These are phyloP conservation scores for Starmera pachycereana DNA, from an alignment of 805 yeast species.

Conservation along the genomic window DNA sequence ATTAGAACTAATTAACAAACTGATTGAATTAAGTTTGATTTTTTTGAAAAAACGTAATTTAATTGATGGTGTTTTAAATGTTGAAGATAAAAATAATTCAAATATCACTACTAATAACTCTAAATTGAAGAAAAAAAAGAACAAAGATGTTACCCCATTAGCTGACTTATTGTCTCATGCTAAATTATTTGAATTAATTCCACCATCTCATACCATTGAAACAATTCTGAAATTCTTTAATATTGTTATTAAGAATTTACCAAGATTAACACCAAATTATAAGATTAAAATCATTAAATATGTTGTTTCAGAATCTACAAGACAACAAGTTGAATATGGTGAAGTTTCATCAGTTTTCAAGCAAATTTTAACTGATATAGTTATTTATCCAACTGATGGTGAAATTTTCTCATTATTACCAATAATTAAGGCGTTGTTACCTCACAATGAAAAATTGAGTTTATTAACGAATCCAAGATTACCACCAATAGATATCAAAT, in stretches of 20 bases:
- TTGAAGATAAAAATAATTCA: conserved; percentile 26
- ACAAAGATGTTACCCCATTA: conserved; percentile 35
- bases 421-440: conserved; percentile 44
- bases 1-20: conserved; percentile 39
- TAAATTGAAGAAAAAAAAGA: conserved; percentile 33
- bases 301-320: conserved; percentile 27
- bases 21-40: conserved; percentile 46
- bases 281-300: conserved; percentile 47
- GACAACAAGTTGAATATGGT: conserved; percentile 19
- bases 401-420: conserved; percentile 62
- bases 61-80: conserved; percentile 18
- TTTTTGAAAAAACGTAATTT: conserved; percentile 25
- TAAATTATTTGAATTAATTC: conserved; percentile 37
- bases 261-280: conserved; percentile 48
- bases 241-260: conserved; percentile 34
- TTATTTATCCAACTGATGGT: conserved; percentile 54
- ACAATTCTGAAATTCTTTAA: conserved; percentile 33
- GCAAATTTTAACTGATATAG: conserved; percentile 41
- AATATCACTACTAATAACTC: conserved; percentile 7
- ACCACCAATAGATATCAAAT: conserved; percentile 31
- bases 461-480: conserved; percentile 67
- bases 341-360: conserved; percentile 16
- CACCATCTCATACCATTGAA: conserved; percentile 27
- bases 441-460: conserved; percentile 40
- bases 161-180: conserved; percentile 63